Percentiles rank a stretch among this genome's conserved stretches.
Evolutionary conservation across 2,329 filamentous ascomycete genomes (phyloP).

Genomic region (Sordariomycetes sp.): DNA sequence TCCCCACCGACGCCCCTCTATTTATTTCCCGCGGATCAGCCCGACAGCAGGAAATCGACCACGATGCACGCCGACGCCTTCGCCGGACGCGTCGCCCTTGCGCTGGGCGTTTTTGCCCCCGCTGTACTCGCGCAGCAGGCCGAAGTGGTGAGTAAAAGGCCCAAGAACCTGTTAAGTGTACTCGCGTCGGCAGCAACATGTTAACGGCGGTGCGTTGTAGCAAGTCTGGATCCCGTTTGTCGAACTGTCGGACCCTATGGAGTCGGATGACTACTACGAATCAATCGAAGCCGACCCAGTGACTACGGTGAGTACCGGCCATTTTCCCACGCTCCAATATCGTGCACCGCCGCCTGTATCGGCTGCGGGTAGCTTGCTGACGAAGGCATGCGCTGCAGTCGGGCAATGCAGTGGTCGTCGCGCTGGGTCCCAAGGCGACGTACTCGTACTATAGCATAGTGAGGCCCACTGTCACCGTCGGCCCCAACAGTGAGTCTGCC

Average conservation of each 20-base stretch:
- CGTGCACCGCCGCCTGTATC: not conserved
- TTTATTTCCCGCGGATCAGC: no score
- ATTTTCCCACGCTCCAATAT: not conserved
- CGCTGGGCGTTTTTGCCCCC: not conserved
- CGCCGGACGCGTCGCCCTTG: not conserved
- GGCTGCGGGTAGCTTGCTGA: not conserved
- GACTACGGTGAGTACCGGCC: not conserved
- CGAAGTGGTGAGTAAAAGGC: not conserved
- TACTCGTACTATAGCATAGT: not conserved
- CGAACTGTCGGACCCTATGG: no score
- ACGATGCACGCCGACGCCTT: not conserved
- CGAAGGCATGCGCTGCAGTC: not conserved
- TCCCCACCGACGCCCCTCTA: not conserved
- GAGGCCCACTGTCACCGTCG: not conserved
- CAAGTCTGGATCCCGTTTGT: no score
- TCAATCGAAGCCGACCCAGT: no score
- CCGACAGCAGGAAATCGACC: not conserved
- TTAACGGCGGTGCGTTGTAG: no score
- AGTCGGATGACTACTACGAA: no score
- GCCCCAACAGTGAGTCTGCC: not conserved
- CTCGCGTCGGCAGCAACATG: not conserved
- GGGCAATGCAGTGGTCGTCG: not conserved
- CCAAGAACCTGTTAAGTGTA: not conserved
- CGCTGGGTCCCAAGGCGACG: not conserved
- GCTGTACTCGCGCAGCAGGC: not conserved